Percentiles rank a stretch among this genome's conserved stretches.
phyloP scores from a whole-genome alignment of 176 grass and related monocot species.

The Phragmites australis region DNA sequence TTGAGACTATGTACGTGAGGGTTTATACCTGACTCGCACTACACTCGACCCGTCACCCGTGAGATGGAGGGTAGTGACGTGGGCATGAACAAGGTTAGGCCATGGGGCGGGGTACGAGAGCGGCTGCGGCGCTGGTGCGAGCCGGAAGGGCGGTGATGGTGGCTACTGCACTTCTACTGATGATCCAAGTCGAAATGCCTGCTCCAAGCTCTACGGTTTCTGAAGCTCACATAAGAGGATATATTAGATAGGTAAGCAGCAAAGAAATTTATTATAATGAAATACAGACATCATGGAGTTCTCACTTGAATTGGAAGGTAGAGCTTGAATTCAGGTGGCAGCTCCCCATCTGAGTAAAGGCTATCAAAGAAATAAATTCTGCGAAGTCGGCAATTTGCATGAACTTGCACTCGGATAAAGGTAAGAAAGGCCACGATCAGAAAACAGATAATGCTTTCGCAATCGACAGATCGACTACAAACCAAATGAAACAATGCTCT shows the following conservation, averaged over 20 bases:
- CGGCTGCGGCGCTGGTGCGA: no score
- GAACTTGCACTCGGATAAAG: conserved; percentile 78
- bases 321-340: conserved; percentile 86
- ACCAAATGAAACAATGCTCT: background rate
- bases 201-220: conserved; percentile 22
- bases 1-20: no score
- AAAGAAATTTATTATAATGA: background rate
- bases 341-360: conserved; percentile 90
- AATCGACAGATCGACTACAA: background rate
- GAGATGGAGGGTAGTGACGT: no score
- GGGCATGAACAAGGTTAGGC: no score
- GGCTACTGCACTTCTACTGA: no score
- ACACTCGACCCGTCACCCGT: no score
- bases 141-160: no score
- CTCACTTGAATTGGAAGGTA: conserved; percentile 93
- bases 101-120: no score
- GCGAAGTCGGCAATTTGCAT: conserved; percentile 88
- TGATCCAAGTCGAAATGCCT: no score
- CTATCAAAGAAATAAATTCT: conserved; percentile 85
- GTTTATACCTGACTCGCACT: no score
- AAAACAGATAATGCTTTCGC: background rate
- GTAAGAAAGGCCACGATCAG: background rate
- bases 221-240: conserved; percentile 13
- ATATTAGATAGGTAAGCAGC: background rate
- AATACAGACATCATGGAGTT: background rate